phyloP scores from a whole-genome alignment of 1,139 yeast species.

The Meyerozyma sp. region DNA sequence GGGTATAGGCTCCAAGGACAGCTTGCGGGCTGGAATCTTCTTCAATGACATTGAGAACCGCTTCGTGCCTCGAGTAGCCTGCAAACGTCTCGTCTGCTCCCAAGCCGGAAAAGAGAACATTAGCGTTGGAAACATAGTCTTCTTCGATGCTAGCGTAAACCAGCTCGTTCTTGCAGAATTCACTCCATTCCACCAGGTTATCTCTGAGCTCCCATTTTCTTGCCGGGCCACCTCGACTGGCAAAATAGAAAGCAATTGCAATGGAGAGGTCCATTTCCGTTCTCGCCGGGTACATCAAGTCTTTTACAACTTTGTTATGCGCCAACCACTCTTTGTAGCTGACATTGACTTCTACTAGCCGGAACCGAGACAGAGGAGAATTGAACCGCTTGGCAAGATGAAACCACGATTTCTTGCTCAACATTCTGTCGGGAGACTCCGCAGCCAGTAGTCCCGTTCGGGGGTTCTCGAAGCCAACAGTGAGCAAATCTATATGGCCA shows the following conservation, averaged over 20 bases:
- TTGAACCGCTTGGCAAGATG: slow-evolving; percentile 41
- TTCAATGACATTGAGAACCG: slow-evolving; percentile 31
- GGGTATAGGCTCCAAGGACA: slow-evolving; percentile 14
- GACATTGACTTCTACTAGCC: slow-evolving; percentile 65
- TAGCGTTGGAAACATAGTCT: slow-evolving; percentile 46
- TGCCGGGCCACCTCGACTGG: slow-evolving; percentile 51
- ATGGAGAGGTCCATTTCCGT: slow-evolving; percentile 96
- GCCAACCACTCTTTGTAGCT: slow-evolving; percentile 58
- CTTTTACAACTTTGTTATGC: slow-evolving; percentile 48
- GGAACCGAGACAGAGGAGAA: slow-evolving; percentile 24
- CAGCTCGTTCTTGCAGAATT: slow-evolving; percentile 14
- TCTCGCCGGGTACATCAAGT: slow-evolving; percentile 72
- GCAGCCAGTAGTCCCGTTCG: slow-evolving; percentile 57
- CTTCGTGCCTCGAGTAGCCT: slow-evolving; percentile 79
- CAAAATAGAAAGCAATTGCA: slow-evolving; percentile 92
- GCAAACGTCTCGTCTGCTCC: slow-evolving; percentile 97
- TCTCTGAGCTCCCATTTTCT: slow-evolving; percentile 22
- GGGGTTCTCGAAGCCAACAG: slow-evolving; percentile 93
- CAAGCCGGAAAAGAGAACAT: slow-evolving; percentile 82
- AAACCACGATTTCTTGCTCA: slow-evolving; percentile 62
- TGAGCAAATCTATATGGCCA: slow-evolving; percentile 57
- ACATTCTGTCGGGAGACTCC: slow-evolving; percentile 75
- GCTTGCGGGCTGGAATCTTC: slow-evolving; percentile 16
- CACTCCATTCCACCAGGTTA: slow-evolving; percentile 15
- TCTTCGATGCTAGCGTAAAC: slow-evolving; percentile 5